A percentile compares a stretch with the other conserved stretches of the same genome.
Conservation (phyloP, 768 basidiomycete genomes). For the Tricholoma bakamatsutake region DNA sequence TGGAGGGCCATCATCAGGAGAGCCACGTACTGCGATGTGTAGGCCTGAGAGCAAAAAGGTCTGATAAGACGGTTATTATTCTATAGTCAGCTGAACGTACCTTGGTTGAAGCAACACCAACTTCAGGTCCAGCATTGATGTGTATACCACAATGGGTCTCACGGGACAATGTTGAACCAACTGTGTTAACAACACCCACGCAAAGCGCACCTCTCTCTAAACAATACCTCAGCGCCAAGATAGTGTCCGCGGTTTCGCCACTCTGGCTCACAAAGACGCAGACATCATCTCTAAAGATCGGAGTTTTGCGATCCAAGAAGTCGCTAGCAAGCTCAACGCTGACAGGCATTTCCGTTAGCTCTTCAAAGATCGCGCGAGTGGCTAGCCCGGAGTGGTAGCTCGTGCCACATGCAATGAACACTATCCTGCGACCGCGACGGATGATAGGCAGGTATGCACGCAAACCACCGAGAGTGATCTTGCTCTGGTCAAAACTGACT, state of each 20-base stretch:
- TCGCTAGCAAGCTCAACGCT: conserved; percentile 96
- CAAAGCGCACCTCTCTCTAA: conserved; percentile 94
- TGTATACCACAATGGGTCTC: conserved; percentile 99
- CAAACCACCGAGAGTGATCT: conserved; percentile 91
- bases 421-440: conserved; percentile 87
- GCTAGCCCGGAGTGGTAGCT: conserved; percentile 97
- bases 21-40: conserved; percentile 98
- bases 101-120: conserved; percentile 99
- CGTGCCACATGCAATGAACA: conserved; percentile 98
- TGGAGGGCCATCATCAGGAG: conserved; percentile 98
- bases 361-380: conserved; percentile 96
- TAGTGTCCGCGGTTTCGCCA: conserved; percentile 98
- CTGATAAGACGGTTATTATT: not conserved
- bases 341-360: conserved; percentile 97
- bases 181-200: conserved; percentile 97
- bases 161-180: conserved; percentile 95
- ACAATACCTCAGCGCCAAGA: conserved; percentile 94
- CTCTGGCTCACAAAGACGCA: conserved; percentile 96
- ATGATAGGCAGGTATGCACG: conserved; percentile 95
- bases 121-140: conserved; percentile 98
- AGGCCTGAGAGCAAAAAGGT: conserved; percentile 50
- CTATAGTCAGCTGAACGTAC: conserved; percentile 27
- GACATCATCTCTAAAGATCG: conserved; percentile 98
- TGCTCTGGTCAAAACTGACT: conserved; percentile 93
- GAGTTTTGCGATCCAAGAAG: conserved; percentile 98